Base-by-base conservation (phyloP, 352 stramenopile species). In the Halophytophthora batemanensis region DNA sequence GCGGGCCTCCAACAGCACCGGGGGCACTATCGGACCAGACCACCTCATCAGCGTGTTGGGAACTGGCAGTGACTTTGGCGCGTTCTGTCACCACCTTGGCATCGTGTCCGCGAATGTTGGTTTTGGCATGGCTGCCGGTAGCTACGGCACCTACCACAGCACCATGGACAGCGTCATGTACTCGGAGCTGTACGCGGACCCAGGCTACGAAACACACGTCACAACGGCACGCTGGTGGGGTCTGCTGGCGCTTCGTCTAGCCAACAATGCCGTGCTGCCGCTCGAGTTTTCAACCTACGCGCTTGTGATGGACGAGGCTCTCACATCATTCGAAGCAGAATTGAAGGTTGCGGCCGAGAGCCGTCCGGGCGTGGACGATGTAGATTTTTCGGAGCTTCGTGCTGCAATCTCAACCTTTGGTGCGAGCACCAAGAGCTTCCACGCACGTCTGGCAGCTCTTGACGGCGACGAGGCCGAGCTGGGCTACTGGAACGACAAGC, bases 161-260 rank as follows among this genome's bases (percentile, higher is more conserved):
- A 79, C 87, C 23, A 95, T 93, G 69, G 85, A 96, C 66, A 90
- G 66, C 38, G 69, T 93, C 44, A 68, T 63, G 50, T 95, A 82
- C 57, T 62, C 86, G 42, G 74, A 89, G 33, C 80, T 41, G 12
- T 47, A 74, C 15, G 78, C 58, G 6, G 81, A 91, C 44, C 78
- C 81, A 45, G 47, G 66, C 28, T 90, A 78, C 56, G 56, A 49
- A 21, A 73, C 70, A 10, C 72, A 90, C 51, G 56, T 55, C 6
- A 71, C 66, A 41, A 66, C 70, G 42, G 49, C 76, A 11, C 59
- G 69, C 25, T 77, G 85, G 52, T 86, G 80, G 68, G 76, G 72
- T 7, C 50, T 87, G n/a, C 43, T 89, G 36, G 68, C 65, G 4
- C 59, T 90, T 38, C 67, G 71, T 13, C 56, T 91, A 1, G 73